Conservation (phyloP, 345 rosid species). For the Microcos paniculata region DNA sequence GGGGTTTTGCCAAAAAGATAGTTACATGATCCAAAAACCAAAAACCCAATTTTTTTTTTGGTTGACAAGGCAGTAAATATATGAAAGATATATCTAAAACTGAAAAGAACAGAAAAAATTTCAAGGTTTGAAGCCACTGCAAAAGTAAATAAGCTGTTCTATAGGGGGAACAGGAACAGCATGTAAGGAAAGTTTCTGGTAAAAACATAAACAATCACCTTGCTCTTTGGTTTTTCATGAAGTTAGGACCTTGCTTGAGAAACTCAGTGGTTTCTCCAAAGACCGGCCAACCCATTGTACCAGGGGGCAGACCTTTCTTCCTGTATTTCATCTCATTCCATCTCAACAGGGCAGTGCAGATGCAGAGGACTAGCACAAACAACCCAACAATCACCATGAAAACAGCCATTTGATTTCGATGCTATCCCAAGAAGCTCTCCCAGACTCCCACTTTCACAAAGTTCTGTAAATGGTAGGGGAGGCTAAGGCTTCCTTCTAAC, state of each 20-base stretch:
- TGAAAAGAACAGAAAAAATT: neutral
- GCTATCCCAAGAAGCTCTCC: slow-evolving; percentile 13
- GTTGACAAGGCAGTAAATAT: neutral
- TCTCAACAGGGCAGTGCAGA: slow-evolving; percentile 62
- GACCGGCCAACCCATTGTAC: slow-evolving; percentile 99
- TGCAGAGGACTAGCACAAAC: slow-evolving; percentile 45
- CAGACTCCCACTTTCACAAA: slow-evolving; percentile 14
- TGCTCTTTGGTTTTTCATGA: slow-evolving; percentile 85
- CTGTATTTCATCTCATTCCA: slow-evolving; percentile 81
- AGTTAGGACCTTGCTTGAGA: slow-evolving; percentile 90
- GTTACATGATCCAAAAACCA: neutral
- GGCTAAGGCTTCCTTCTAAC: slow-evolving; percentile 1
- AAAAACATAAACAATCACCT: slow-evolving; percentile 42
- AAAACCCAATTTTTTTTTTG: too few species aligned
- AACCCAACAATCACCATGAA: slow-evolving; percentile 44
- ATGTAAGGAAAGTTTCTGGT: neutral
- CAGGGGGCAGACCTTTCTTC: slow-evolving; percentile 85
- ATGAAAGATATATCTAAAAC: neutral
- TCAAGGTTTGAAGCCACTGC: neutral
- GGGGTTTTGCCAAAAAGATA: slow-evolving; percentile 2
- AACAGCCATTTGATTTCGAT: slow-evolving; percentile 56
- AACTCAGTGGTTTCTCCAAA: slow-evolving; percentile 98
- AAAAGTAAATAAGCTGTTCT: neutral
- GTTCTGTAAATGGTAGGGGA: slow-evolving; percentile 23
- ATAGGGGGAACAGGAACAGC: neutral